Conservation (phyloP, 352 stramenopile genomes). For the Saprolegnia parasitica region DNA sequence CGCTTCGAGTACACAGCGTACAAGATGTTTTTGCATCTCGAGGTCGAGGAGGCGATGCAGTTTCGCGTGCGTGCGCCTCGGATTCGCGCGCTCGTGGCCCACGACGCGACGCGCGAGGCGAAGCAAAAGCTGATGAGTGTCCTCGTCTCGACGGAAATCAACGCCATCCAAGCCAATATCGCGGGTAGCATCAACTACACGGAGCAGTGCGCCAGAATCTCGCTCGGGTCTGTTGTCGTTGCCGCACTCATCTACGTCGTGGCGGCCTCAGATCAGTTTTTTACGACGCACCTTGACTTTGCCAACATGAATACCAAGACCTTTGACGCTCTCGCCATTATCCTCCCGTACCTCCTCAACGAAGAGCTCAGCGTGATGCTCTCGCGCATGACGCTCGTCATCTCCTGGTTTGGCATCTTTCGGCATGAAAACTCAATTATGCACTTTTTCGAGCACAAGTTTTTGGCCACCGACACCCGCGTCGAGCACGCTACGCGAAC, state of each 20-base stretch:
- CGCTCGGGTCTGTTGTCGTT: constrained; percentile 20
- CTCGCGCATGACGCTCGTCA: constrained; percentile 27
- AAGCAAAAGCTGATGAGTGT: constrained; percentile 20
- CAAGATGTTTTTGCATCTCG: constrained; percentile 24
- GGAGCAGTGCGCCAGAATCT: background rate
- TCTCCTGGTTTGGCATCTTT: constrained; percentile 27
- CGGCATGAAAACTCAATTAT: constrained; percentile 24
- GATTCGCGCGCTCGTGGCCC: constrained; percentile 9
- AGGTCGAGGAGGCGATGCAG: constrained; percentile 20
- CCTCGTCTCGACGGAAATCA: constrained; percentile 18
- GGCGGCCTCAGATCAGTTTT: background rate
- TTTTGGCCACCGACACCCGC: background rate
- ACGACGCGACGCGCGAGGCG: background rate
- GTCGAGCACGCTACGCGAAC: constrained; percentile 4
- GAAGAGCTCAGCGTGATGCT: constrained; percentile 27
- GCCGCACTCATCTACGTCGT: constrained; percentile 17
- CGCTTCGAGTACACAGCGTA: constrained; percentile 25
- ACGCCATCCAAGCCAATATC: constrained; percentile 19
- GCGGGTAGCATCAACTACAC: constrained; percentile 16
- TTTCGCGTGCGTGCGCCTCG: constrained; percentile 23
- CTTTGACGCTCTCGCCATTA: constrained; percentile 27
- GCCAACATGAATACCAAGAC: constrained; percentile 24
- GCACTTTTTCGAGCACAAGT: constrained; percentile 8
- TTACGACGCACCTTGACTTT: constrained; percentile 23
- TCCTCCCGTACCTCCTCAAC: constrained; percentile 25